A percentile compares a stretch with the other conserved stretches of the same genome.
These are phyloP conservation scores for Helminthosporium solani DNA, from an alignment of 2,329 filamentous ascomycete species.

Conservation along the genomic window DNA sequence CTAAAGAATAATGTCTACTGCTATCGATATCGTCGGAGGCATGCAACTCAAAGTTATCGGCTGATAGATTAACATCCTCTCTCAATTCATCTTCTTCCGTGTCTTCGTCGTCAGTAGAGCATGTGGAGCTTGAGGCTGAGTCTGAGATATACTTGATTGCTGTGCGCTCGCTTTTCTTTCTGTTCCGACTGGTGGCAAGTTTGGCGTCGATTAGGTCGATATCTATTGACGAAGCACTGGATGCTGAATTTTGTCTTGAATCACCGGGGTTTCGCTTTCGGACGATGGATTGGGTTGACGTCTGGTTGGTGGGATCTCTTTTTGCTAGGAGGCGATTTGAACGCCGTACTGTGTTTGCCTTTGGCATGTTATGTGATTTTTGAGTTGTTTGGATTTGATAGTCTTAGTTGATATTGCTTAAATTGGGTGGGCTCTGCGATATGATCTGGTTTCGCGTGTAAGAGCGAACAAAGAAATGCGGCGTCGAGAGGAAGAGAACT, in stretches of 20 bases:
- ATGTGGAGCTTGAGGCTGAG: neutral
- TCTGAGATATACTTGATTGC: neutral
- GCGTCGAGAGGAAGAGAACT: neutral
- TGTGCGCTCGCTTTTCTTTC: neutral
- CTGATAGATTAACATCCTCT: constrained; percentile 4
- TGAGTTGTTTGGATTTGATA: neutral
- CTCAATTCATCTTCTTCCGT: neutral
- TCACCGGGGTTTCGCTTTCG: neutral
- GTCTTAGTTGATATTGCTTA: neutral
- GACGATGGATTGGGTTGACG: neutral
- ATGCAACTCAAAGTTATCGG: constrained; percentile 9
- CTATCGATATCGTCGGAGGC: constrained; percentile 3
- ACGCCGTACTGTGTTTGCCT: neutral
- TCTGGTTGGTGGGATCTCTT: neutral
- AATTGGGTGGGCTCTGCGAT: neutral
- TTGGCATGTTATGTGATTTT: neutral
- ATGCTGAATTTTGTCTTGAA: neutral
- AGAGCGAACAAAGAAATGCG: neutral
- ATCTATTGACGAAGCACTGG: neutral
- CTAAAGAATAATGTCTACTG: constrained; percentile 4
- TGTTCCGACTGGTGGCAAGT: neutral
- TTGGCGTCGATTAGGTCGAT: neutral
- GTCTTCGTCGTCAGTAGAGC: neutral
- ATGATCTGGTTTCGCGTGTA: neutral
- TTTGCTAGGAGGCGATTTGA: neutral